phyloP scores from a whole-genome alignment of 2,329 filamentous ascomycete species.

The Sclerotinia sclerotiorum region DNA sequence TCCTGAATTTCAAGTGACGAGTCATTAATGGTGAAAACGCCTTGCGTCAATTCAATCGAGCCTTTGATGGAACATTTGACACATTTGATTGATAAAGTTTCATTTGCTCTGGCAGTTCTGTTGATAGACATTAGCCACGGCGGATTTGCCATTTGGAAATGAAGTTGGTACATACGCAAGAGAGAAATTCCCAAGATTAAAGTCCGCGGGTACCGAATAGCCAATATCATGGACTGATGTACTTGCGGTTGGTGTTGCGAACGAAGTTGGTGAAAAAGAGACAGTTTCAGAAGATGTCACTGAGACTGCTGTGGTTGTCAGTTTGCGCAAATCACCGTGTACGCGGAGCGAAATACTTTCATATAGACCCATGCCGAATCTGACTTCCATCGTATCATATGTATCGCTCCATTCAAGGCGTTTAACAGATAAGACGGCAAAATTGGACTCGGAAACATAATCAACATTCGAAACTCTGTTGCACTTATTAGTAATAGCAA shows the following conservation, averaged over 20 bases:
- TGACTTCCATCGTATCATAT: slow-evolving; percentile 28
- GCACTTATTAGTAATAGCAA: not conserved
- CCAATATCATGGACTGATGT: not conserved
- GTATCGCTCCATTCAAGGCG: slow-evolving; percentile 26
- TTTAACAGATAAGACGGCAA: slow-evolving; percentile 16
- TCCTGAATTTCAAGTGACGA: not conserved
- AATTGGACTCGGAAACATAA: not conserved
- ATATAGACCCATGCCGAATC: slow-evolving; percentile 27
- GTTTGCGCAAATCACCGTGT: slow-evolving; percentile 1
- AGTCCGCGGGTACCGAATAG: not conserved
- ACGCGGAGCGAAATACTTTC: slow-evolving; percentile 22
- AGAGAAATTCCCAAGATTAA: not conserved
- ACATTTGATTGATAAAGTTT: slow-evolving; percentile 12
- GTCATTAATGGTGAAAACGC: slow-evolving; percentile 9
- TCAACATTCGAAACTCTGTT: slow-evolving; percentile 1
- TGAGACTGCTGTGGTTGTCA: not conserved
- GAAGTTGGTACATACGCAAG: not conserved
- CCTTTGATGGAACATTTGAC: slow-evolving; percentile 16
- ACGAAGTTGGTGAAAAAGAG: not conserved
- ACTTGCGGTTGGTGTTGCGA: slow-evolving; percentile 8
- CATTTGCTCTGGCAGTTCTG: not conserved
- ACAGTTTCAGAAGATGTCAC: not conserved
- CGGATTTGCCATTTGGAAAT: accelerated
- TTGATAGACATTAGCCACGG: not conserved
- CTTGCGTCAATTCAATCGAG: slow-evolving; percentile 8